Base-by-base conservation (phyloP, 495 filamentous ascomycete species). In the Penicillium alfredii region DNA sequence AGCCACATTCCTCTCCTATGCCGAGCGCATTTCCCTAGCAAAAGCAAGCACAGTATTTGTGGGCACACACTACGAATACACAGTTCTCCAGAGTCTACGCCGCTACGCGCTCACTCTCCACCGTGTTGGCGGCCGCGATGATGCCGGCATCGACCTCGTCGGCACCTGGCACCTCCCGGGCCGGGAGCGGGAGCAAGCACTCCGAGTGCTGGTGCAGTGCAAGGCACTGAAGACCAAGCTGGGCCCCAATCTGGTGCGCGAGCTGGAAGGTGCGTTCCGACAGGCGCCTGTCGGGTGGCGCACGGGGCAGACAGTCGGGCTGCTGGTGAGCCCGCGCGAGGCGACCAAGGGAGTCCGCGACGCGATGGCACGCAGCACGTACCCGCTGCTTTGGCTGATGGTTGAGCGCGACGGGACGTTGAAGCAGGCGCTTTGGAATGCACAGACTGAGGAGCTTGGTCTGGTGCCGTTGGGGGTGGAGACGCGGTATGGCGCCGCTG, bases 101-200 rank as follows among this genome's bases (percentile, higher is more conserved):
- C 59, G 55, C 5, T 72, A 80, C 25, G 77, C 73, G 24, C 84
- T 97, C 64, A 49, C 53, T 18, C 73, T 96, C 4, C 64, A 69
- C 29, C 82, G 86, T 28, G 74, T 82, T 10, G 92, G 92, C 45
- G 82, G 84, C 23, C 67, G 65, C 17, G 75, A 74, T 10, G 89
- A 97, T 61, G 67, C 63, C 32, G 90, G 90, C 20, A 84, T 94
- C 52, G 90, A 97, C 56, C 73, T 96, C 0, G 63, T 87, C 2
- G 89, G 88, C 14, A 76, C 76, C 11, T 97, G 90, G 90, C 60
- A 68, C 8, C 58, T 87, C 5, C 78, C 80, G 7, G 38, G 45
- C 27, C 49, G 45, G 14, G 61, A 67, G 4, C 52, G 41, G 28
- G 47, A 53, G 33, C 59, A 33, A 2, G 70, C 77, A 0, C 39